Base-by-base conservation (phyloP, 176 grass and related monocot genomes). In the Phragmites australis region DNA sequence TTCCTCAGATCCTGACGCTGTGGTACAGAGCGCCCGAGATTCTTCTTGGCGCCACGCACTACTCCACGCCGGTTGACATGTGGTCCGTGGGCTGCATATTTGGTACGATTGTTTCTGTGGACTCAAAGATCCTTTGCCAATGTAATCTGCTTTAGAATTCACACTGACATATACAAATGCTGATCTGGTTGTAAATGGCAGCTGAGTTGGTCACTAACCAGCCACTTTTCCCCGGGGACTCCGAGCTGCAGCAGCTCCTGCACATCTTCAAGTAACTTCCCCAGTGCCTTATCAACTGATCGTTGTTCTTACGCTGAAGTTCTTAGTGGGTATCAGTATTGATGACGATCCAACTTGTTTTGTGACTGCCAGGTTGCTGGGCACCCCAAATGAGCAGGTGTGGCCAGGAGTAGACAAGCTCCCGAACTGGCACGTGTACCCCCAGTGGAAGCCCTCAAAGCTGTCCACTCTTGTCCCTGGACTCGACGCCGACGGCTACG, bases 61-160 rank as follows among this genome's bases (percentile, higher is more conserved):
- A 99, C 76, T 89, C 96, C 56, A 95, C 92, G 26, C 92, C 96
- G 0, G 92, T 99, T 48, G 96, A 99, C 58, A 95, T 99, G 32
- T 99, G 96, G 96, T 99, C 96, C 16, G 84, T 99, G 17, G 96
- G 92, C 27, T 99, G 96, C 78, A 94, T 99, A 59, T 99, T 99
- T 52, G 96, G 96, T 99, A 91, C 2, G 61, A 7, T 40, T 34
- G 39, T 71, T 31, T 5, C 3, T 55, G 19, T 78, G 48, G 72
- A 17, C 65, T 62, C 16, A 12, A 17, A 27, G 1, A 79, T 56
- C 8, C n/a, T 37, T 75, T 21, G 1, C 29, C 5, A 22, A 40
- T 31, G 14, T 22, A 12, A 41, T 9, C 29, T 41, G 48, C 9
- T 81, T 71, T 27, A 44, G 30, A 56, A 44, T 58, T 59, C 41